phyloP scores from a whole-genome alignment of 441 rosid species.

The Corymbia citriodora region DNA sequence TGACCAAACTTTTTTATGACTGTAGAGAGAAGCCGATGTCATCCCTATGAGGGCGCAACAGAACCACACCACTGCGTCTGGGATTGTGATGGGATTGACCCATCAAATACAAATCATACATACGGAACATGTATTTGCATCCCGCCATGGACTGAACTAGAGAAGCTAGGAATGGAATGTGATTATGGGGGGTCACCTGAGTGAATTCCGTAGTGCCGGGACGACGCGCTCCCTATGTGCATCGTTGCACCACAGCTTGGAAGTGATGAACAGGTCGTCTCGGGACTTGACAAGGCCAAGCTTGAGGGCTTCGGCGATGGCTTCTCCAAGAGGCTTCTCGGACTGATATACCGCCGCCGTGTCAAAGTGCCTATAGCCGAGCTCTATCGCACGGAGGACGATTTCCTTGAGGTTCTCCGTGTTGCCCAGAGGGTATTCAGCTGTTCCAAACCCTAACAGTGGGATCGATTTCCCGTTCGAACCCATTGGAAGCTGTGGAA shows the following conservation, averaged over 20 bases:
- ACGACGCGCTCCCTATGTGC: conserved; percentile 9
- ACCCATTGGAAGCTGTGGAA: background rate
- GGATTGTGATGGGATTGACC: no score
- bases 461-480: conserved; percentile 1
- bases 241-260: conserved; percentile 19
- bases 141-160: background rate
- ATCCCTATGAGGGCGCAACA: no score
- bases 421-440: background rate
- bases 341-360: conserved; percentile 17
- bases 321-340: conserved; percentile 25
- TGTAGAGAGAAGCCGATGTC: no score
- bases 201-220: conserved; percentile 10
- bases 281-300: conserved; percentile 15
- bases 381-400: conserved; percentile 10
- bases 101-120: background rate
- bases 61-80: no score
- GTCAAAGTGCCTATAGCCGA: conserved; percentile 31
- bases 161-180: background rate
- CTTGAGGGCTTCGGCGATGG: conserved; percentile 18
- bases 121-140: background rate
- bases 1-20: no score
- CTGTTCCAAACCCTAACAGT: conserved; percentile 13
- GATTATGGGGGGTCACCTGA: conserved; percentile 1
- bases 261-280: conserved; percentile 26
- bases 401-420: background rate